Evolutionary conservation across 2,329 filamentous ascomycete genomes (phyloP).

Genomic region (Coleophoma eucalyptorum): DNA sequence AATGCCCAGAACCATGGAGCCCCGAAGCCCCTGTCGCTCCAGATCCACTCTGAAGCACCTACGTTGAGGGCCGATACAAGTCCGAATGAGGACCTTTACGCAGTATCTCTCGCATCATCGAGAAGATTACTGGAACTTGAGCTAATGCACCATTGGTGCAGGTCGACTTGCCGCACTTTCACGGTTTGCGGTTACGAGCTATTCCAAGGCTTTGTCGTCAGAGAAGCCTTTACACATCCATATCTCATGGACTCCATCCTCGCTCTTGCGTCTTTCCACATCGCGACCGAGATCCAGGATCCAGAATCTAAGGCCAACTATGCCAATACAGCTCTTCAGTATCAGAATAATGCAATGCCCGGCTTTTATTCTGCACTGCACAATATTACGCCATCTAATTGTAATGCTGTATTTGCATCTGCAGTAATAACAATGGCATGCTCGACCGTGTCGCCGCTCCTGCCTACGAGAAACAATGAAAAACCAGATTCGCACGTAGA

Average conservation of each 20-base stretch:
- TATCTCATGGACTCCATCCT: slow-evolving; percentile 9
- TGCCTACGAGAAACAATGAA: neutral
- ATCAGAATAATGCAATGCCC: slow-evolving; percentile 7
- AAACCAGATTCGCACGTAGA: neutral
- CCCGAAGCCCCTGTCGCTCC: no score
- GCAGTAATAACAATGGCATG: slow-evolving; percentile 2
- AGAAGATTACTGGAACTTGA: slow-evolving; percentile 2
- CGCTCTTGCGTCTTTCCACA: slow-evolving; percentile 7
- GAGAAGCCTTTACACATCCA: slow-evolving; percentile 3
- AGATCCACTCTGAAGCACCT: neutral
- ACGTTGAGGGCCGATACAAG: neutral
- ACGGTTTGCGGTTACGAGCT: neutral
- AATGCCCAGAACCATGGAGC: neutral
- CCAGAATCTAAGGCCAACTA: neutral
- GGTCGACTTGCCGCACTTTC: slow-evolving; percentile 1
- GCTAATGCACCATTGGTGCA: slow-evolving; percentile 7
- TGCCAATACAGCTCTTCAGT: slow-evolving; percentile 1
- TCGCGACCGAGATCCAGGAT: slow-evolving; percentile 5
- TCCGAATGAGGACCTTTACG: neutral
- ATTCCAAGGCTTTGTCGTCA: slow-evolving; percentile 1
- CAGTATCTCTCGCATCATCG: no score
- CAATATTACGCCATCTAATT: slow-evolving; percentile 8
- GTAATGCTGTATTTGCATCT: slow-evolving; percentile 6
- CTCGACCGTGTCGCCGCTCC: neutral
- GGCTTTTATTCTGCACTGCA: slow-evolving; percentile 5